Evolutionary conservation across 306 rosid genomes (phyloP).

Genomic region (Boehmeria nivea): DNA sequence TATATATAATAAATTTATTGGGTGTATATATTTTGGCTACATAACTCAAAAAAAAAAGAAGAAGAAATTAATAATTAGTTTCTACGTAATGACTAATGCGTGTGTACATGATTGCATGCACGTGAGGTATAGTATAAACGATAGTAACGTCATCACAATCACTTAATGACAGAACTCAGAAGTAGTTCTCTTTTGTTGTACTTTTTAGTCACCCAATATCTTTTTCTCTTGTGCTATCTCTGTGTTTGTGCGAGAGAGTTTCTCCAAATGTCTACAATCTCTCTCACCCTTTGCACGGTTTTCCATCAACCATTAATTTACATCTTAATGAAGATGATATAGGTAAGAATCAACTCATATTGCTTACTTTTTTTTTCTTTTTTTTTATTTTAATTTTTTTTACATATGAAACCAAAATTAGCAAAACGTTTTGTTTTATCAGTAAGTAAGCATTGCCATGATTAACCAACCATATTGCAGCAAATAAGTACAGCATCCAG

Average conservation of each 20-base stretch:
- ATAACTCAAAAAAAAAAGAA: neutral
- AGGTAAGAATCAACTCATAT: no score
- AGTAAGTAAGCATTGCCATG: no score
- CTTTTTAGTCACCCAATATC: conserved; percentile 84
- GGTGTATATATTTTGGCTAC: neutral
- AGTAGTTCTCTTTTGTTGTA: conserved; percentile 53
- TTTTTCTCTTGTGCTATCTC: conserved; percentile 43
- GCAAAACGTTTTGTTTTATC: no score
- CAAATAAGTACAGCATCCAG: no score
- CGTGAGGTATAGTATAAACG: conserved; percentile 62
- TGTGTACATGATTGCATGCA: conserved; percentile 56
- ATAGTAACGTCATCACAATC: conserved; percentile 47
- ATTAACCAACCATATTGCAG: no score
- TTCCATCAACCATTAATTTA: no score
- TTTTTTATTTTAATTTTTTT: no score
- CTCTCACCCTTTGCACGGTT: no score
- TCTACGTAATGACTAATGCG: conserved; percentile 29
- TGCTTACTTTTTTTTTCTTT: no score
- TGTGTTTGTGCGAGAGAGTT: conserved; percentile 13
- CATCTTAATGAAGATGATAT: no score
- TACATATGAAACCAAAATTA: no score
- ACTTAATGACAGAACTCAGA: conserved; percentile 74
- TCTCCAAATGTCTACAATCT: conserved; percentile 62
- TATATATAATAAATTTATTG: no score
- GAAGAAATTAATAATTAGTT: neutral